Evolutionary conservation across 2,329 filamentous ascomycete genomes (phyloP), one percentile per base, ranked within the genome.

Genomic region (Fusarium praegraminearum): DNA sequence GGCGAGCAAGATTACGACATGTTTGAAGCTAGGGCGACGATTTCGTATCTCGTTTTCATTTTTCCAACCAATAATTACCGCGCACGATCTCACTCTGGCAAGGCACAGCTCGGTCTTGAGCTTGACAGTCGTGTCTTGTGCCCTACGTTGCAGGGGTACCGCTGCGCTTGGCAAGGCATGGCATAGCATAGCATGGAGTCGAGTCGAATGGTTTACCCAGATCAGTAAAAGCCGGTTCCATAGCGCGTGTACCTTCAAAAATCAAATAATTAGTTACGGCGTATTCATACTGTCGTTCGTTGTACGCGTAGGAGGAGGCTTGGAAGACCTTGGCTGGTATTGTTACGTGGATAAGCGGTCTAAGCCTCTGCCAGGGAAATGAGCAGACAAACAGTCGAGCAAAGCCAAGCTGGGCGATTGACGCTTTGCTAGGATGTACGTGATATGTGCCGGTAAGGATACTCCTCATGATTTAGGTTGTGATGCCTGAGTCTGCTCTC

Each of bases 11-110:
- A 63, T 57, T 62, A 45, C 57, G 64, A 67, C 62, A 58, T 40
- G 58, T 64, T 58, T 57, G 32, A 38, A 32, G 46, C 35, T 30
- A 50, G 54, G 43, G 33, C 30, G 28, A 53, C 53, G 64, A 74
- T 72, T 74, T 74, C 72, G 72, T 74, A 74, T 73, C 60, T 74
- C 72, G 72, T 40, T 71, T 70, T 71, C 57, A 33, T 43, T 50
- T 35, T 40, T 51, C 47, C 33, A 51, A 28, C 47, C 33, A 52
- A 4, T 52, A 28, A 52, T 28, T 41, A 16, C 24, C 18, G 22
- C 32, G 47, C 22, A 26, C 22, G 16, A 51, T 51, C 33, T 51
- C 47, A 36, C 18, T 38, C 22, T 51, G 6, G 22, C 22, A 51
- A 51, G 51, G 57, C 22, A 32, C 36, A 61, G 35, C 47, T 32